Evolutionary conservation across 2,329 filamentous ascomycete genomes (phyloP).

Genomic region (Pseudogymnoascus sp.): DNA sequence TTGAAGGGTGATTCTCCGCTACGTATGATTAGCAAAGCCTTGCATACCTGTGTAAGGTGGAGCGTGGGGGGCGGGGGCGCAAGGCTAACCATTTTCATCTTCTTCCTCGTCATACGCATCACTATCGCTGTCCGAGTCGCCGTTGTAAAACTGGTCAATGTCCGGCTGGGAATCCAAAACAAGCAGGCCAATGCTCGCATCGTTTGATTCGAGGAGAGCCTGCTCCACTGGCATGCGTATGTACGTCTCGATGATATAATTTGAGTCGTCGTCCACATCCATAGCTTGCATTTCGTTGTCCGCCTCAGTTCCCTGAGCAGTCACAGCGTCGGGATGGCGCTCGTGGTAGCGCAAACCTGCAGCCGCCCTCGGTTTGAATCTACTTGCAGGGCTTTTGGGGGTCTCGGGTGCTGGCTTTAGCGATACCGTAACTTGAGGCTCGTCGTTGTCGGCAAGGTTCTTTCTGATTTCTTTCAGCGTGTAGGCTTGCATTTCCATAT

Average conservation of each 20-base stretch:
- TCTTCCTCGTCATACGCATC: constrained; percentile 50
- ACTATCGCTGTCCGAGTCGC: constrained; percentile 51
- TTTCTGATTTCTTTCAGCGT: constrained; percentile 50
- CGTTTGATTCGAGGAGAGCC: constrained; percentile 38
- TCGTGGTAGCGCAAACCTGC: constrained; percentile 46
- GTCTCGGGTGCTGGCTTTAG: constrained; percentile 7
- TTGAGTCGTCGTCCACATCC: constrained; percentile 39
- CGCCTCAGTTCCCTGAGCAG: constrained; percentile 17
- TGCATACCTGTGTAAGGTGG: background rate
- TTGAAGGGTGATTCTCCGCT: constrained; percentile 72
- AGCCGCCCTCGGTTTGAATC: constrained; percentile 48
- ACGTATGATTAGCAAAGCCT: constrained; percentile 14
- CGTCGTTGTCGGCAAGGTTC: constrained; percentile 34
- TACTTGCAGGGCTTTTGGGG: constrained; percentile 24
- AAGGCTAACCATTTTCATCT: constrained; percentile 52
- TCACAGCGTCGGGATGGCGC: constrained; percentile 40
- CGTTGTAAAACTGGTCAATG: constrained; percentile 50
- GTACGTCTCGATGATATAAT: constrained; percentile 59
- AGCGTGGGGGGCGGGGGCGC: background rate
- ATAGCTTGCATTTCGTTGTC: constrained; percentile 28
- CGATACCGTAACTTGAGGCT: constrained; percentile 14
- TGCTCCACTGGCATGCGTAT: constrained; percentile 49
- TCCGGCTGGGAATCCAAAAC: constrained; percentile 27
- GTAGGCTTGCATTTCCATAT: constrained; percentile 50
- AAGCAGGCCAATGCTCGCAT: constrained; percentile 38